Evolutionary conservation across 805 yeast genomes (phyloP).

Genomic region (Jamesozyma spencerorum): DNA sequence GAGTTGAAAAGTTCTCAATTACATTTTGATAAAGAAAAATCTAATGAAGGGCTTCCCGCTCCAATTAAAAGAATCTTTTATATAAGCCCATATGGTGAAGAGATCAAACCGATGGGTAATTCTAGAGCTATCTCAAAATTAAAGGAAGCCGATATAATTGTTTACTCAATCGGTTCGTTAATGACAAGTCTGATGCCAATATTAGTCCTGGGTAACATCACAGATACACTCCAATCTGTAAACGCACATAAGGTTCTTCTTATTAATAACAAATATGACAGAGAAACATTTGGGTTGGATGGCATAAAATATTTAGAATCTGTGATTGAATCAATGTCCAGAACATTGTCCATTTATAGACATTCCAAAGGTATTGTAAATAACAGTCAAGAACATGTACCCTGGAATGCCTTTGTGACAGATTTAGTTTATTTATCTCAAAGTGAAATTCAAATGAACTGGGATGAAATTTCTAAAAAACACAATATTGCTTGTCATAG

Average conservation of each 20-base stretch:
- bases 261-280: conserved; percentile 64
- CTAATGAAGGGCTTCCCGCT: conserved; percentile 53
- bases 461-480: conserved; percentile 26
- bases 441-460: conserved; percentile 44
- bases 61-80: conserved; percentile 69
- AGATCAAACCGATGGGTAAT: conserved; percentile 67
- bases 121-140: conserved; percentile 48
- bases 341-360: conserved; percentile 15
- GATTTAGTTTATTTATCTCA: conserved; percentile 50
- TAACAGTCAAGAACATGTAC: conserved; percentile 6
- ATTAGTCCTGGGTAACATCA: conserved; percentile 62
- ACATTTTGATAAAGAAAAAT: conserved; percentile 51
- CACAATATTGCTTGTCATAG: conserved; percentile 40
- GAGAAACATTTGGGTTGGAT: conserved; percentile 67
- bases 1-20: conserved; percentile 66
- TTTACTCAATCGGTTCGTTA: conserved; percentile 79
- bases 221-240: conserved; percentile 42
- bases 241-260: conserved; percentile 44
- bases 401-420: conserved; percentile 46
- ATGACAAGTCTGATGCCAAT: conserved; percentile 85
- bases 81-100: conserved; percentile 82
- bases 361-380: conserved; percentile 14
- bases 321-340: conserved; percentile 33
- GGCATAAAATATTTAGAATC: conserved; percentile 51
- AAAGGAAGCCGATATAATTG: conserved; percentile 41